Conservation (phyloP, 1,284 basidiomycete genomes). For the Puccinia triticina region DNA sequence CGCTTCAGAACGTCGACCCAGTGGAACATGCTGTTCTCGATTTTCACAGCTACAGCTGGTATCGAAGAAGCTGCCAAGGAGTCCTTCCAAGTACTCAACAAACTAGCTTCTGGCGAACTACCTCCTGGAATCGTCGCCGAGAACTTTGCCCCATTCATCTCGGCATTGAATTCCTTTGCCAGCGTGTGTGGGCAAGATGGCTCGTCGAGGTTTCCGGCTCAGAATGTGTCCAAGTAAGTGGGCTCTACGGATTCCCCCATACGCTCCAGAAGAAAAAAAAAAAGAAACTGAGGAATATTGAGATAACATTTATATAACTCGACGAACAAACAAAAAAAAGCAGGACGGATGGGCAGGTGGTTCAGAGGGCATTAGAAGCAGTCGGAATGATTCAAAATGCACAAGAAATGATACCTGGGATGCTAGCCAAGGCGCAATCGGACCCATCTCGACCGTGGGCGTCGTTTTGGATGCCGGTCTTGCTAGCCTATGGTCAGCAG, state of each 20-base stretch:
- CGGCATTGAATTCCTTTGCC: conserved; percentile 84
- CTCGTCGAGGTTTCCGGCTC: conserved; percentile 21
- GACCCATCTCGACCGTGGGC: conserved; percentile 70
- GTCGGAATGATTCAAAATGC: conserved; percentile 70
- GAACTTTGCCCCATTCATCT: conserved; percentile 79
- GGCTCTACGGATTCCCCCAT: not conserved
- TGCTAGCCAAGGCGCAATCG: conserved; percentile 55
- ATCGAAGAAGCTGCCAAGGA: conserved; percentile 85
- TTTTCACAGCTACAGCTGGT: conserved; percentile 81
- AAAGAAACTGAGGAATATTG: conserved; percentile 1
- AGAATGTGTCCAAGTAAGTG: conserved; percentile 28
- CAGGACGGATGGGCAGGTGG: conserved; percentile 66
- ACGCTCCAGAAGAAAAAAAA: not conserved
- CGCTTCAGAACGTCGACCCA: conserved; percentile 78
- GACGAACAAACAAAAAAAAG: conserved; percentile 54
- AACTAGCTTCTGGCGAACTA: conserved; percentile 68
- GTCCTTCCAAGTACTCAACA: conserved; percentile 75
- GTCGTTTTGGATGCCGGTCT: conserved; percentile 76
- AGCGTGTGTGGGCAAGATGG: conserved; percentile 61
- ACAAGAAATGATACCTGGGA: conserved; percentile 54
- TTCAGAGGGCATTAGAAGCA: conserved; percentile 79
- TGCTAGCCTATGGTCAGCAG: conserved; percentile 78
- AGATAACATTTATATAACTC: not conserved
- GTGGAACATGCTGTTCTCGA: conserved; percentile 88
- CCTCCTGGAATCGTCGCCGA: conserved; percentile 71